A percentile compares a stretch with the other conserved stretches of the same genome.
These are phyloP conservation scores for Chytriomyces sp. DNA, from an alignment of 192 early-diverging fungal species.

Conservation along the genomic window DNA sequence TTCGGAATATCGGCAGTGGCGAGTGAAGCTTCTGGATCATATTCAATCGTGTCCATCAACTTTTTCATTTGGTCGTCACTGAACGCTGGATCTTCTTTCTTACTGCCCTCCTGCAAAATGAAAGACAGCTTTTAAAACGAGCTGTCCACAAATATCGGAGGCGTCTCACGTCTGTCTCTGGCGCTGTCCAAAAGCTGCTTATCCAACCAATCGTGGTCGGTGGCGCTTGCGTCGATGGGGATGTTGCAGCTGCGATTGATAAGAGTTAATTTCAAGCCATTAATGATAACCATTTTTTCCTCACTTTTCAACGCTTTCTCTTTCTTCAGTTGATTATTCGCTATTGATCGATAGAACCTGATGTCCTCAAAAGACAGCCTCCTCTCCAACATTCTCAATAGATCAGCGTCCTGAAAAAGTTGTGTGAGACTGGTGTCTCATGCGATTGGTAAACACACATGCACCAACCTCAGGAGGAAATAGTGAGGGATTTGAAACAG, in stretches of 20 bases:
- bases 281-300: neutral
- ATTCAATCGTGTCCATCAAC: constrained; percentile 94
- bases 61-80: constrained; percentile 87
- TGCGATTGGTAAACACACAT: neutral
- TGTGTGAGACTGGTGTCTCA: too few species aligned
- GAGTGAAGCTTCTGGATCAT: constrained; percentile 76
- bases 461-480: constrained; percentile 48
- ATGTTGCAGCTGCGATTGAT: neutral
- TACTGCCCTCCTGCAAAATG: neutral
- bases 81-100: constrained; percentile 42
- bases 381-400: constrained; percentile 73
- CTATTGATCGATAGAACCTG: constrained; percentile 79
- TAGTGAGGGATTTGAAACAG: constrained; percentile 33
- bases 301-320: constrained; percentile 67
- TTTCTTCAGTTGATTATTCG: constrained; percentile 72
- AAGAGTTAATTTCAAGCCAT: neutral
- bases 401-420: constrained; percentile 53
- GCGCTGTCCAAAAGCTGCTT: constrained; percentile 26
- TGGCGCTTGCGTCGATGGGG: neutral
- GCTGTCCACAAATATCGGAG: neutral
- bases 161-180: neutral
- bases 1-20: constrained; percentile 62
- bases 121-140: neutral
- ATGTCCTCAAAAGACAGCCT: constrained; percentile 89
- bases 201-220: constrained; percentile 31